A percentile compares a stretch with the other conserved stretches of the same genome.
Conservation (phyloP, 148 eudicot genomes). For the Silene latifolia region DNA sequence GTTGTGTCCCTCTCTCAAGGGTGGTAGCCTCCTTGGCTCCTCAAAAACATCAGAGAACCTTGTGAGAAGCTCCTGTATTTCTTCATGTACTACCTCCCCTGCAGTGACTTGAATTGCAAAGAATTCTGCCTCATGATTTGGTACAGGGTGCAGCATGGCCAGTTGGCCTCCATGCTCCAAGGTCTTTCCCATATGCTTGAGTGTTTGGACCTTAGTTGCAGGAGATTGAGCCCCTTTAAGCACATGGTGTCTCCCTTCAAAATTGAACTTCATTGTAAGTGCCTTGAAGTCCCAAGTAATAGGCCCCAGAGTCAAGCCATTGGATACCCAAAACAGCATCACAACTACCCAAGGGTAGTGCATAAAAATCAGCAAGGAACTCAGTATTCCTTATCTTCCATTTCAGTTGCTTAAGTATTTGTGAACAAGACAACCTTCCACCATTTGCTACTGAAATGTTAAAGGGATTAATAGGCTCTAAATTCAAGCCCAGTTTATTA, state of each 20-base stretch:
- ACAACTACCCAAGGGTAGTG: too few species aligned
- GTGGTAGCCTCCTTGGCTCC: not conserved
- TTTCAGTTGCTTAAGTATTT: not conserved
- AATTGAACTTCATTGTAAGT: too few species aligned
- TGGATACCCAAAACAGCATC: too few species aligned
- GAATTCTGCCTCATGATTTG: not conserved
- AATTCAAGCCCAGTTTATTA: not conserved
- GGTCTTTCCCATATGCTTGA: not conserved
- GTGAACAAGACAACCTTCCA: not conserved
- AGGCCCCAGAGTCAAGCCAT: too few species aligned
- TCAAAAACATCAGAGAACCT: not conserved
- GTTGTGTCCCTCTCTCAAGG: not conserved
- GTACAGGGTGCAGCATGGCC: not conserved
- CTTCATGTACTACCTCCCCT: not conserved
- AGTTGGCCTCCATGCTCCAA: not conserved
- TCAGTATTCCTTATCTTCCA: too few species aligned
- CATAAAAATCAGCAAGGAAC: too few species aligned
- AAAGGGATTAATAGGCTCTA: not conserved
- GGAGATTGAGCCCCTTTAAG: too few species aligned
- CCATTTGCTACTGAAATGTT: not conserved
- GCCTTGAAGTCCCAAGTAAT: too few species aligned
- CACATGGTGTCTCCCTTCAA: too few species aligned
- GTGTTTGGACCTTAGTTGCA: too few species aligned
- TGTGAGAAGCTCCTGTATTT: not conserved
- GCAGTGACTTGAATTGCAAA: not conserved